Percentiles rank a stretch among this genome's conserved stretches.
Evolutionary conservation across 176 grass and related monocot genomes (phyloP).

Genomic region (Musa itinerans): DNA sequence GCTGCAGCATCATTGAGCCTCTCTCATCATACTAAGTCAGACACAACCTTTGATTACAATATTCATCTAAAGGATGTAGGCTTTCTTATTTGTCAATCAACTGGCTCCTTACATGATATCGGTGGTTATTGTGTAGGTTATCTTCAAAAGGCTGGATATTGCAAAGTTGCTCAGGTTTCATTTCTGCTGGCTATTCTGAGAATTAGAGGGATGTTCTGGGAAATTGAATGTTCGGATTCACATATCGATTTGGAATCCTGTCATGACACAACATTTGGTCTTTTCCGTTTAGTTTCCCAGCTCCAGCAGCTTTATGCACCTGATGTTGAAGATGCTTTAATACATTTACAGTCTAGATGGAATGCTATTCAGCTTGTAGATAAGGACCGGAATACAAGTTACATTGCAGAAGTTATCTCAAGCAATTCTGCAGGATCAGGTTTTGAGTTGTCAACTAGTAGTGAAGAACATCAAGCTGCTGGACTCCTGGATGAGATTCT

Average conservation of each 20-base stretch:
- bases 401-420: constrained; percentile 28
- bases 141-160: constrained; percentile 56
- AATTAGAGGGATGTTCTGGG: constrained; percentile 53
- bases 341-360: constrained; percentile 97
- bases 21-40: constrained; percentile 44
- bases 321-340: constrained; percentile 74
- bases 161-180: constrained; percentile 55
- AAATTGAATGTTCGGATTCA: constrained; percentile 73
- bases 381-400: constrained; percentile 22
- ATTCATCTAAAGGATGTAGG: constrained; percentile 83
- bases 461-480: constrained; percentile 33
- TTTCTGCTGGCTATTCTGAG: constrained; percentile 57
- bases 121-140: constrained; percentile 51
- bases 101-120: constrained; percentile 33
- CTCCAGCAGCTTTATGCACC: constrained; percentile 83
- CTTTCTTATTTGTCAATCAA: constrained; percentile 61
- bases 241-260: constrained; percentile 67
- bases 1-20: constrained; percentile 88
- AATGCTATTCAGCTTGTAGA: constrained; percentile 64
- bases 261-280: constrained; percentile 62
- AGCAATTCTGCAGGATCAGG: constrained; percentile 35
- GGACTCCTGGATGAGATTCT: constrained; percentile 89
- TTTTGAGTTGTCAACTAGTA: constrained; percentile 27
- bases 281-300: constrained; percentile 59
- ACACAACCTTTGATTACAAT: constrained; percentile 50